phyloP scores from a whole-genome alignment of 2,329 filamentous ascomycete species.

The Sporothrix brasiliensis region DNA sequence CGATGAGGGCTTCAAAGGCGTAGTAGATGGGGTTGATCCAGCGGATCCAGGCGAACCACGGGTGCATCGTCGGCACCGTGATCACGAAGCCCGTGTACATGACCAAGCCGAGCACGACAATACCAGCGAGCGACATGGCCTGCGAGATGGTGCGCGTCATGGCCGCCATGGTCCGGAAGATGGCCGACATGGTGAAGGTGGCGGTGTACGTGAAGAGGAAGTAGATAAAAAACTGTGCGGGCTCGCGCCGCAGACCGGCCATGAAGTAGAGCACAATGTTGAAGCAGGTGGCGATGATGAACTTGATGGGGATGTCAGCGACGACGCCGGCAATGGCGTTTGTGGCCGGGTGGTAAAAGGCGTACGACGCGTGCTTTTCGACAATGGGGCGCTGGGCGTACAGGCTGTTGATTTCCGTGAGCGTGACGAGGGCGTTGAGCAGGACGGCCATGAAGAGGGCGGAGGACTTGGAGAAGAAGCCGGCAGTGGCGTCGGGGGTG shows the following conservation, averaged over 20 bases:
- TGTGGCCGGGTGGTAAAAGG: slow-evolving; percentile 89
- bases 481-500: slow-evolving; percentile 42
- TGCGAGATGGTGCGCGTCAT: slow-evolving; percentile 69
- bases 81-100: slow-evolving; percentile 72
- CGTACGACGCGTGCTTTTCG: slow-evolving; percentile 85
- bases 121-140: slow-evolving; percentile 61
- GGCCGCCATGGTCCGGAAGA: slow-evolving; percentile 80
- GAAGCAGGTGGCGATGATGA: slow-evolving; percentile 73
- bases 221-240: slow-evolving; percentile 84
- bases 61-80: slow-evolving; percentile 63
- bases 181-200: slow-evolving; percentile 79
- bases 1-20: slow-evolving; percentile 76
- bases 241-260: slow-evolving; percentile 73
- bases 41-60: slow-evolving; percentile 81
- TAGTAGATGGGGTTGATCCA: slow-evolving; percentile 80
- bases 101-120: slow-evolving; percentile 67
- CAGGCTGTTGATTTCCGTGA: slow-evolving; percentile 80
- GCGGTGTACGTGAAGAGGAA: slow-evolving; percentile 72
- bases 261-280: slow-evolving; percentile 86
- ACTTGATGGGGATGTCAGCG: slow-evolving; percentile 80
- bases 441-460: slow-evolving; percentile 86
- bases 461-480: slow-evolving; percentile 64
- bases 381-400: slow-evolving; percentile 90
- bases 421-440: slow-evolving; percentile 80
- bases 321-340: slow-evolving; percentile 86